These are phyloP conservation scores for Talaromyces islandicus DNA, from an alignment of 2,329 filamentous ascomycete species.

Conservation along the genomic window DNA sequence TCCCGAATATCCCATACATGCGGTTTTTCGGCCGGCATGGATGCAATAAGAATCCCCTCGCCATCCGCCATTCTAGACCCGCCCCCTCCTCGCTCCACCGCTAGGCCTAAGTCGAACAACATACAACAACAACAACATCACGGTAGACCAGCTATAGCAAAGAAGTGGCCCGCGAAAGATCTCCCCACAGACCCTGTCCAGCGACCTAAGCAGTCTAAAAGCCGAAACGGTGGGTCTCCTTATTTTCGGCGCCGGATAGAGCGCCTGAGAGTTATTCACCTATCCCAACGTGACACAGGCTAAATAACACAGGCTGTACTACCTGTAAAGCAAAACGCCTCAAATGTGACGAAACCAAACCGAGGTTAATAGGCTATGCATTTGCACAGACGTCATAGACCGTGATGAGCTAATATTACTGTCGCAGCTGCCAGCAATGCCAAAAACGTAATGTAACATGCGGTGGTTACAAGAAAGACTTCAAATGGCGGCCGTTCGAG, in stretches of 20 bases:
- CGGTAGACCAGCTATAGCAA: slow-evolving; percentile 16
- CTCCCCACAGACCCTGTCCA: slow-evolving; percentile 3
- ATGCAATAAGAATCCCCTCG: slow-evolving; percentile 56
- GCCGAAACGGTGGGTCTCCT: slow-evolving; percentile 61
- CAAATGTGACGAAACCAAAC: slow-evolving; percentile 69
- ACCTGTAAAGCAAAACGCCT: slow-evolving; percentile 69
- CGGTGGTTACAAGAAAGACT: slow-evolving; percentile 69
- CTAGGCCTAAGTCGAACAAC: slow-evolving; percentile 13
- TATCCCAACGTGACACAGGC: slow-evolving; percentile 6
- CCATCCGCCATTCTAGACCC: slow-evolving; percentile 49
- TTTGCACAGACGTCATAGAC: neutral
- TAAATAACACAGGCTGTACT: slow-evolving; percentile 53
- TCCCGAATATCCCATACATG: neutral
- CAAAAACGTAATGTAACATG: slow-evolving; percentile 59
- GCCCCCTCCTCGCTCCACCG: slow-evolving; percentile 17
- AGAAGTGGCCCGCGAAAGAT: slow-evolving; percentile 7
- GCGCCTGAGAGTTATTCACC: slow-evolving; percentile 9
- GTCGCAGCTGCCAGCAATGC: slow-evolving; percentile 56
- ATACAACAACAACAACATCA: slow-evolving; percentile 13
- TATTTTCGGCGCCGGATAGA: neutral
- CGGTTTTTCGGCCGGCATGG: slow-evolving; percentile 37
- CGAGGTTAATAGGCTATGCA: slow-evolving; percentile 21
- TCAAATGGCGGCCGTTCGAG: slow-evolving; percentile 68
- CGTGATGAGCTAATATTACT: neutral
- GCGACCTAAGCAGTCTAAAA: slow-evolving; percentile 69